Percentiles rank a stretch among this genome's conserved stretches.
phyloP scores from a whole-genome alignment of 768 basidiomycete genomes.

The Xerocomellus intermedius region DNA sequence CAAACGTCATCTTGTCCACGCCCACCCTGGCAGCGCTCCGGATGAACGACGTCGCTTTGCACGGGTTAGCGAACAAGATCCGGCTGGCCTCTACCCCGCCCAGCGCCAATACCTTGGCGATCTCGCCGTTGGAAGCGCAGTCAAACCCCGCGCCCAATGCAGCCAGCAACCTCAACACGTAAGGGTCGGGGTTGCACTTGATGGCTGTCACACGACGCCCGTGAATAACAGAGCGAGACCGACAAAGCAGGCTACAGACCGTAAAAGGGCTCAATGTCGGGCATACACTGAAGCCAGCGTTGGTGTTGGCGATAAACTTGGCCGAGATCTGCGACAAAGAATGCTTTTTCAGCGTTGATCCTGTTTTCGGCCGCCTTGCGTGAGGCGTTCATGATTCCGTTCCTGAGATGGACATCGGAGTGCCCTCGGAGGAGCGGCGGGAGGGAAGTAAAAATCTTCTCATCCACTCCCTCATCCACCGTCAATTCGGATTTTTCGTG shows the following conservation, averaged over 20 bases:
- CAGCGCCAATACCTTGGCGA: slow-evolving; percentile 70
- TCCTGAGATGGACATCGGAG: slow-evolving; percentile 70
- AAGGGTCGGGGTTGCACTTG: slow-evolving; percentile 98
- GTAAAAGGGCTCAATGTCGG: slow-evolving; percentile 91
- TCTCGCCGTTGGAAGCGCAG: slow-evolving; percentile 95
- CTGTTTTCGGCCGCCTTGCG: slow-evolving; percentile 50
- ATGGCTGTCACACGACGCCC: slow-evolving; percentile 56
- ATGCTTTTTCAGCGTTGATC: slow-evolving; percentile 86
- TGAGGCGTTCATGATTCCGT: slow-evolving; percentile 69
- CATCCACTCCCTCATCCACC: slow-evolving; percentile 33
- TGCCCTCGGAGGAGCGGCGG: slow-evolving; percentile 69
- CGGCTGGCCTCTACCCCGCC: slow-evolving; percentile 74
- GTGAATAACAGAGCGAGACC: slow-evolving; percentile 27
- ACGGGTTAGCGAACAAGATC: slow-evolving; percentile 98
- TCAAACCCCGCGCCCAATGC: slow-evolving; percentile 93
- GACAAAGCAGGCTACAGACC: slow-evolving; percentile 50
- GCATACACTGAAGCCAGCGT: slow-evolving; percentile 75
- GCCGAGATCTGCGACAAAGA: slow-evolving; percentile 93
- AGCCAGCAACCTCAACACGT: slow-evolving; percentile 86
- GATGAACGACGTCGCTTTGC: slow-evolving; percentile 94
- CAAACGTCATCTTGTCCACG: slow-evolving; percentile 96
- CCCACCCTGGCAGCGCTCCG: slow-evolving; percentile 75
- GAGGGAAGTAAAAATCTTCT: slow-evolving; percentile 55
- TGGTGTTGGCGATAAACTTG: slow-evolving; percentile 82
- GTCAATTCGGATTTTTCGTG: slow-evolving; percentile 54